Evolutionary conservation across 2,329 filamentous ascomycete species (phyloP), one percentile per base, ranked within the genome.

Genomic region (Beauveria rudraprayagi): DNA sequence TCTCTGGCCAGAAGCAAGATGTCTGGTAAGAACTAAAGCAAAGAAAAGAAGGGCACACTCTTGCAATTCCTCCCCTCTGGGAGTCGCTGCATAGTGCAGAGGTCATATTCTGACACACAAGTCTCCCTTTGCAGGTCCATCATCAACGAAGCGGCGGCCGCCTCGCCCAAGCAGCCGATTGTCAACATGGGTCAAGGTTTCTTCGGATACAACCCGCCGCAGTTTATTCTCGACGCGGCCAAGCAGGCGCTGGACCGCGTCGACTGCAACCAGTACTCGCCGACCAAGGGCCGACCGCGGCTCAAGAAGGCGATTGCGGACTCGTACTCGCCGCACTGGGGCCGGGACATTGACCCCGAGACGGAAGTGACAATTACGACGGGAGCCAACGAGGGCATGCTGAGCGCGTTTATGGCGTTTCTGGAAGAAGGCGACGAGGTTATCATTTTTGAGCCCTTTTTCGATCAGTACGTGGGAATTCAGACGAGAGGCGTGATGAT

Each of bases 221-320:
- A 87, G 41, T 97, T 96, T 74, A 91, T 97, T 65, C 80, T 97
- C 65, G 84, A 96, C 68, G 94, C 94, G 47, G 94, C 94, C 56
- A 97, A 96, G 76, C 80, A 88, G 44, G 92, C 93, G 44, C 83
- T 99, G 56, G 88, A 96, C 70, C 83, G 86, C 56, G 93, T 99
- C 24, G 94, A 97, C 67, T 97, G 93, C 82, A 99, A 99, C 75
- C 94, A 99, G 80, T 99, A 99, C 81, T 93, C 92, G 24, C 94
- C 92, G 2, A 97, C 94, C 22, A 94, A 92, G 81, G 94, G 94
- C 63, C 87, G 93, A 7, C 93, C 94, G 47, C 84, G 93, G 60
- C 81, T 99, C 70, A 93, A 88, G 81, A 91, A 97, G 79, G 94
- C 94, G 56, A 87, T 99, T 69, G 90, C 94, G 2, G 86, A 96